Conservation (phyloP, 2,329 filamentous ascomycete genomes). For the Botryotinia convoluta region DNA sequence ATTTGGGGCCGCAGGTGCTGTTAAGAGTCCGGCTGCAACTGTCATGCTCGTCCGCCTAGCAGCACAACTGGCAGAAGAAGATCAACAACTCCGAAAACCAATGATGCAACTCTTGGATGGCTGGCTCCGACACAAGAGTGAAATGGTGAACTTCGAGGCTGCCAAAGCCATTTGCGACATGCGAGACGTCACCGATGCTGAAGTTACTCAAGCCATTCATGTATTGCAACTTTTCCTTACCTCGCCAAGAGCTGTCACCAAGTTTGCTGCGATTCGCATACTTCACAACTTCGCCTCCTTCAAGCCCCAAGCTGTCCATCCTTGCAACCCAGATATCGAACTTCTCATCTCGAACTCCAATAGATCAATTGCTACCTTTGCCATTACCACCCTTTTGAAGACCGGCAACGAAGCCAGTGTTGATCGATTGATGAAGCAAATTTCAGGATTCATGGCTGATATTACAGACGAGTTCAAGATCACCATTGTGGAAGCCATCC, state of each 20-base stretch:
- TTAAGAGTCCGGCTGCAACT: conserved; percentile 92
- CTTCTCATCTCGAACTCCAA: conserved; percentile 95
- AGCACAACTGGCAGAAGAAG: conserved; percentile 91
- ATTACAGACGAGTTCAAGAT: conserved; percentile 99
- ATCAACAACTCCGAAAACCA: conserved; percentile 80
- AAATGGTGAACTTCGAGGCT: conserved; percentile 99
- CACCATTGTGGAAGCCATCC: conserved; percentile 98
- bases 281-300: conserved; percentile 95
- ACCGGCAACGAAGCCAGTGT: conserved; percentile 97
- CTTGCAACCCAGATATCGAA: conserved; percentile 97
- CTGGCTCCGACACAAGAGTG: conserved; percentile 97
- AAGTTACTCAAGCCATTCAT: conserved; percentile 89
- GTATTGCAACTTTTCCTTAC: conserved; percentile 96
- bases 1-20: conserved; percentile 83
- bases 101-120: conserved; percentile 97
- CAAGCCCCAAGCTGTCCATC: conserved; percentile 87
- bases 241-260: conserved; percentile 90
- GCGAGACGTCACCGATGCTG: conserved; percentile 86
- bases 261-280: conserved; percentile 95
- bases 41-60: conserved; percentile 91
- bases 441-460: conserved; percentile 96
- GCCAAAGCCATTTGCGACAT: conserved; percentile 97
- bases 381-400: conserved; percentile 96
- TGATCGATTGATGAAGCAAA: conserved; percentile 97
- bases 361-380: conserved; percentile 95